Evolutionary conservation across 345 rosid species (phyloP).

Genomic region (Erucastrum elatum): DNA sequence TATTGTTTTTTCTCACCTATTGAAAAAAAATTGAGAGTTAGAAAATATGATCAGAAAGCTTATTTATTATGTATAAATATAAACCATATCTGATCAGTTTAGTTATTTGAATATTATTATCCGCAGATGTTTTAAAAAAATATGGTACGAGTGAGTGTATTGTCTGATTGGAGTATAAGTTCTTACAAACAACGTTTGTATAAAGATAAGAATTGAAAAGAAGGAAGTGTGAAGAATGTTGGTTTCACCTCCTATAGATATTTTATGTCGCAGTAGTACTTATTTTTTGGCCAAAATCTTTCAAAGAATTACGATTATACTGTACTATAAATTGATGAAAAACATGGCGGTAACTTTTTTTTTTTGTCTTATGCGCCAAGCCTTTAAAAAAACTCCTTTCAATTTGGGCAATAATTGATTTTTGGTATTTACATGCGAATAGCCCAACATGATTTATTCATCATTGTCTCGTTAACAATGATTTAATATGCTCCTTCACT

Average conservation of each 20-base stretch:
- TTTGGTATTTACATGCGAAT: slow-evolving; percentile 33
- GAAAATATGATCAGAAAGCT: not conserved
- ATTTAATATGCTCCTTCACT: slow-evolving; percentile 12
- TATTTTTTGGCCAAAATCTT: not conserved
- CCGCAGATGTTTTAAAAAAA: not conserved
- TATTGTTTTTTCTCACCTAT: not conserved
- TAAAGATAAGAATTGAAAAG: not conserved
- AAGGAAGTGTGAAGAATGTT: slow-evolving; percentile 17
- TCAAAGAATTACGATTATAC: not conserved
- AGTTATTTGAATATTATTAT: not conserved
- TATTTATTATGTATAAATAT: not conserved
- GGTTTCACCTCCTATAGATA: slow-evolving; percentile 7
- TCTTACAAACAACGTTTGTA: not conserved
- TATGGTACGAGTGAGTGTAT: not conserved
- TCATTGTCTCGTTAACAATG: slow-evolving; percentile 32
- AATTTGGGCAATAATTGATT: slow-evolving; percentile 21
- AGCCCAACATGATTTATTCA: slow-evolving; percentile 34
- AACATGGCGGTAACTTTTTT: not conserved
- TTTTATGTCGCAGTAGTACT: not conserved
- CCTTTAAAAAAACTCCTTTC: not conserved
- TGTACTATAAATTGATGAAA: slow-evolving; percentile 22
- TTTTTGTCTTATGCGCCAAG: slow-evolving; percentile 27
- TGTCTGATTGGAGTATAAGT: not conserved
- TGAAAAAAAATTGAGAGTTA: not conserved
- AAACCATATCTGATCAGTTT: not conserved